These are phyloP conservation scores for Petasospora fabianii DNA, from an alignment of 1,139 yeast genomes.

Conservation along the genomic window DNA sequence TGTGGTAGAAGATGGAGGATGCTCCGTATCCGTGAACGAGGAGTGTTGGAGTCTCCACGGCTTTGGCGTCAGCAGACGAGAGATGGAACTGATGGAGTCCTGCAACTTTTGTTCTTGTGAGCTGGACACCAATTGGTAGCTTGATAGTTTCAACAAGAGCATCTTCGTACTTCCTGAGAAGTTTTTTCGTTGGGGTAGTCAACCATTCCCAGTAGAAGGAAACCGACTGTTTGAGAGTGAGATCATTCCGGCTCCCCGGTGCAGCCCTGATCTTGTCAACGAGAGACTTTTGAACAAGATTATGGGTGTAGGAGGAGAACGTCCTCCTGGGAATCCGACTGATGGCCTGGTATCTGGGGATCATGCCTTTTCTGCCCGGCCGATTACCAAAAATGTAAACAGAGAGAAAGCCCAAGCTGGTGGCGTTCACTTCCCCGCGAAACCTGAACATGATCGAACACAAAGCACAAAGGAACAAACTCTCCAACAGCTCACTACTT, in stretches of 20 bases:
- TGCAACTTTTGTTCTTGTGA: slow-evolving; percentile 12
- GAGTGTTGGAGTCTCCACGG: slow-evolving; percentile 38
- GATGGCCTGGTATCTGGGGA: too few relatives aligned
- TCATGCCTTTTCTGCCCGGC: too few relatives aligned
- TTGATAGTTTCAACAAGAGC: slow-evolving; percentile 12
- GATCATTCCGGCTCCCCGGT: slow-evolving; percentile 13
- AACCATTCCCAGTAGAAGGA: slow-evolving; percentile 14
- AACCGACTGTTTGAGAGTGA: slow-evolving; percentile 8
- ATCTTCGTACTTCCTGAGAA: slow-evolving; percentile 20
- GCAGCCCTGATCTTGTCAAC: slow-evolving; percentile 16
- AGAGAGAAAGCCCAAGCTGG: too few relatives aligned
- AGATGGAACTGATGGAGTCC: slow-evolving; percentile 22
- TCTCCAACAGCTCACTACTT: too few relatives aligned
- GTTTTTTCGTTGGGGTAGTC: slow-evolving; percentile 5
- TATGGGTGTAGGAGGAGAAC: not conserved
- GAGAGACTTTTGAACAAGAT: slow-evolving; percentile 9
- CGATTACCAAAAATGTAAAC: too few relatives aligned
- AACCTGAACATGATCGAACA: too few relatives aligned
- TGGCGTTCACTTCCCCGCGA: too few relatives aligned
- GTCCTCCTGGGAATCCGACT: not conserved
- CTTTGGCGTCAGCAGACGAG: not conserved
- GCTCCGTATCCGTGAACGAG: slow-evolving; percentile 93
- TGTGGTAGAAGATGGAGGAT: slow-evolving; percentile 77
- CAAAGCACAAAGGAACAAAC: too few relatives aligned
- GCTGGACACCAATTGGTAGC: slow-evolving; percentile 10